phyloP scores from a whole-genome alignment of 2,329 filamentous ascomycete species.

The Fusarium xyrophilum region DNA sequence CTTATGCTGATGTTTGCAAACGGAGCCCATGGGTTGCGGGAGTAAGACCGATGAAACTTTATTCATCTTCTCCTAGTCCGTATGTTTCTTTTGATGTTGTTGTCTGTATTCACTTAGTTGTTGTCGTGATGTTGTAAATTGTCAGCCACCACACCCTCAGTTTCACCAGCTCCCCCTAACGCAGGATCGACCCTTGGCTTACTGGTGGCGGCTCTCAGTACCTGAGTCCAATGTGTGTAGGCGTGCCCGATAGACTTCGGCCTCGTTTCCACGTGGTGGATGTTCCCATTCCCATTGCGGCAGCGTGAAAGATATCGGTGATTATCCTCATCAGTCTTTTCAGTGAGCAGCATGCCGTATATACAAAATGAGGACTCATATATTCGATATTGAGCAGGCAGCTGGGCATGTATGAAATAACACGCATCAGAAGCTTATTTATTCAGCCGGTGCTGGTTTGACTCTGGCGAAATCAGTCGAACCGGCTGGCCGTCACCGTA shows the following conservation, averaged over 20 bases:
- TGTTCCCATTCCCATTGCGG: neutral
- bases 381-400: neutral
- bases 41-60: neutral
- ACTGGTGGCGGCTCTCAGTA: neutral
- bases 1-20: neutral
- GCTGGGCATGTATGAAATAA: neutral
- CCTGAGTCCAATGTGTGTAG: neutral
- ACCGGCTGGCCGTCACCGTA: too few relatives aligned
- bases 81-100: neutral
- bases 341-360: neutral
- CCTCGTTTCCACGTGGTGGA: neutral
- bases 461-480: too few relatives aligned
- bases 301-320: neutral
- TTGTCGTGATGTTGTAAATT: neutral
- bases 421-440: neutral
- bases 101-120: neutral
- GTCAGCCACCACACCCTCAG: neutral
- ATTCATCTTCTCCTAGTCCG: neutral
- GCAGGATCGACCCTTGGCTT: neutral
- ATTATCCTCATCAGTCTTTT: neutral
- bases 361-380: neutral
- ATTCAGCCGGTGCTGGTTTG: neutral
- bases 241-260: slow-evolving; percentile 5
- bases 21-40: neutral
- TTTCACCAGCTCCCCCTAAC: neutral